Evolutionary conservation across 352 stramenopile genomes (phyloP).

Genomic region (Thraustochytrium striatum): DNA sequence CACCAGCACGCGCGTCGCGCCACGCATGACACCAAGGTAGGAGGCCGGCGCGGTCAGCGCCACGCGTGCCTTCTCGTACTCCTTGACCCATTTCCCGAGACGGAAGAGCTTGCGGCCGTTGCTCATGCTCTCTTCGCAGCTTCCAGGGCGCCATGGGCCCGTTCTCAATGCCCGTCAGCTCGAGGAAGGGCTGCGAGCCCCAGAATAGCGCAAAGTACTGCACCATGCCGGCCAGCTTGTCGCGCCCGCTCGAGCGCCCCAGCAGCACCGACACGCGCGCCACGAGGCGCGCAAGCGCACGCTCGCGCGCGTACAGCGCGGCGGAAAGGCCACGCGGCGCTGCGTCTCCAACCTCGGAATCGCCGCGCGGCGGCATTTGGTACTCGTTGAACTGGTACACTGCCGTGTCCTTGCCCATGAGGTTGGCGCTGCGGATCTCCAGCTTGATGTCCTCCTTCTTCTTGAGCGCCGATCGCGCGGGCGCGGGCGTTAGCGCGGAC

Average conservation of each 20-base stretch:
- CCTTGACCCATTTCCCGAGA: slow-evolving; percentile 48
- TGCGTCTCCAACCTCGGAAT: too few species aligned
- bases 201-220: slow-evolving; percentile 45
- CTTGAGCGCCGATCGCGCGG: slow-evolving; percentile 10
- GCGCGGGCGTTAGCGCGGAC: background rate
- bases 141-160: slow-evolving; percentile 28
- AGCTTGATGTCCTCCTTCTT: slow-evolving; percentile 26
- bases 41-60: slow-evolving; percentile 25
- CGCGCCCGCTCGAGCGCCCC: slow-evolving; percentile 31
- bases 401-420: slow-evolving; percentile 34
- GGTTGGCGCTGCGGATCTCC: slow-evolving; percentile 25
- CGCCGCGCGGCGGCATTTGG: slow-evolving; percentile 27
- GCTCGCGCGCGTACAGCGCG: background rate
- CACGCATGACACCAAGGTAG: slow-evolving; percentile 2
- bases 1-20: background rate
- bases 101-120: slow-evolving; percentile 44
- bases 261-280: slow-evolving; percentile 29
- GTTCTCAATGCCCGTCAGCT: slow-evolving; percentile 27
- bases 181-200: slow-evolving; percentile 20
- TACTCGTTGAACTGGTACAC: slow-evolving; percentile 46
- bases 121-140: slow-evolving; percentile 46
- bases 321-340: background rate
- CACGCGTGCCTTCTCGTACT: slow-evolving; percentile 46
- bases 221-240: slow-evolving; percentile 38
- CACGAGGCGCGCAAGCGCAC: slow-evolving; percentile 9